phyloP scores from a whole-genome alignment of 305 asterid genomes.

The Plantago rigida region DNA sequence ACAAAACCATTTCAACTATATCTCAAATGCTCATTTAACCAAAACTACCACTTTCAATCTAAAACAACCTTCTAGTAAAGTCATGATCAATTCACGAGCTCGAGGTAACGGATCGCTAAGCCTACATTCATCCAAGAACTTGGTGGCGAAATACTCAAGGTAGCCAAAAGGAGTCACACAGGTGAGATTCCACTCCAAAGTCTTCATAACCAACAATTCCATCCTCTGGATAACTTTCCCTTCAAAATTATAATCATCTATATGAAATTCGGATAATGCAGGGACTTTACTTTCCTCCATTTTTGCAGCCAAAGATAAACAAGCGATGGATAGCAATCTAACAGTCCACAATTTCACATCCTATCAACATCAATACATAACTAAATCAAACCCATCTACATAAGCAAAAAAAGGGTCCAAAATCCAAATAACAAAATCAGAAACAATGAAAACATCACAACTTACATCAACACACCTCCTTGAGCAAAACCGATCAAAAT shows the following conservation, averaged over 20 bases:
- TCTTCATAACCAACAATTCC: slow-evolving; percentile 39
- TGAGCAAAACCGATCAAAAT: slow-evolving; percentile 41
- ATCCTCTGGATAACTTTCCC: slow-evolving; percentile 34
- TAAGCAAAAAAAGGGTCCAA: not conserved
- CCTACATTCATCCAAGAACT: slow-evolving; percentile 28
- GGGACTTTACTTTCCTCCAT: slow-evolving; percentile 47
- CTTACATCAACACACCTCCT: slow-evolving; percentile 41
- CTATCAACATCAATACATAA: slow-evolving; percentile 26
- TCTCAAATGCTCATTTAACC: slow-evolving; percentile 9
- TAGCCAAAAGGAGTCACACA: slow-evolving; percentile 40
- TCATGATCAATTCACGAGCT: slow-evolving; percentile 34
- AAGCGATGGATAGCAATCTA: slow-evolving; percentile 45
- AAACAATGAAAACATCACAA: not conserved
- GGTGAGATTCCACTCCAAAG: slow-evolving; percentile 48
- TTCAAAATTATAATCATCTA: slow-evolving; percentile 34
- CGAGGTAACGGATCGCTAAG: slow-evolving; percentile 21
- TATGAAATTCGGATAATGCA: slow-evolving; percentile 33
- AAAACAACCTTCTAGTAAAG: slow-evolving; percentile 35
- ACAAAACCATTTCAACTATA: not conserved
- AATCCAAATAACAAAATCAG: not conserved
- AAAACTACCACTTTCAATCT: not conserved
- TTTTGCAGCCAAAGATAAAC: slow-evolving; percentile 52
- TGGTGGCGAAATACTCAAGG: slow-evolving; percentile 35
- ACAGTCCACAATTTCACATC: slow-evolving; percentile 40
- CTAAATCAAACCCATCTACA: not conserved